Conservation (phyloP, 192 early-diverging fungal genomes). For the Umbelopsis sp. region DNA sequence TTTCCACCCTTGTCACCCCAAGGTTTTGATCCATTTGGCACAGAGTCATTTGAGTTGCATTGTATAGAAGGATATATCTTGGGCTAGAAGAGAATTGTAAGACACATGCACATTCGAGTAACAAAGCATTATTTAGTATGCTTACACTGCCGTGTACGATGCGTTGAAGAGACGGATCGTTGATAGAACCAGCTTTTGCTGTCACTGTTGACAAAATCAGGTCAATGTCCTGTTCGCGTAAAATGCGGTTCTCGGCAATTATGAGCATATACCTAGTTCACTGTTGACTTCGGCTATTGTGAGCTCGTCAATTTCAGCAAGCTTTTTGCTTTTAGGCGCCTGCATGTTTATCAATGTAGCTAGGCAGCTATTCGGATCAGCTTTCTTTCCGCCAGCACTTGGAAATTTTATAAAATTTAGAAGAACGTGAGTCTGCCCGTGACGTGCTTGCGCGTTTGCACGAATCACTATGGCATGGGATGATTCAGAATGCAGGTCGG, state of each 20-base stretch:
- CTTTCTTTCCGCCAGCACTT: background rate
- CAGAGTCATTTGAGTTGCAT: background rate
- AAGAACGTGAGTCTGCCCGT: background rate
- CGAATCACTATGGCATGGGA: background rate
- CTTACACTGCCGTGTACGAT: slow-evolving; percentile 15
- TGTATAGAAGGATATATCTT: slow-evolving; percentile 2
- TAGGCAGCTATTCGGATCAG: background rate
- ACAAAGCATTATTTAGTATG: background rate
- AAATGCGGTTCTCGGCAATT: no score
- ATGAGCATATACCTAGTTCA: slow-evolving; percentile 3
- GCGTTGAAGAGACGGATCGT: background rate
- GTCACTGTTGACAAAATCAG: background rate
- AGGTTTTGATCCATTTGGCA: background rate
- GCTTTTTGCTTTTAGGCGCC: background rate
- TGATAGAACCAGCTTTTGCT: background rate
- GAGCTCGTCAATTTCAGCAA: background rate
- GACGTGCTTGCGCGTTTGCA: slow-evolving; percentile 1
- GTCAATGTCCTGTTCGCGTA: background rate
- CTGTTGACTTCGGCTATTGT: slow-evolving; percentile 16
- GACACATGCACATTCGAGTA: background rate
- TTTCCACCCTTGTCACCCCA: background rate
- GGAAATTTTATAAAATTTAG: no score
- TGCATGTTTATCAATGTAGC: background rate
- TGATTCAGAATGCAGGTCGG: slow-evolving; percentile 7
- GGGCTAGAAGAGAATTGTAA: background rate